Base-by-base conservation (phyloP, 345 rosid genomes). In the Kernera saxatilis region DNA sequence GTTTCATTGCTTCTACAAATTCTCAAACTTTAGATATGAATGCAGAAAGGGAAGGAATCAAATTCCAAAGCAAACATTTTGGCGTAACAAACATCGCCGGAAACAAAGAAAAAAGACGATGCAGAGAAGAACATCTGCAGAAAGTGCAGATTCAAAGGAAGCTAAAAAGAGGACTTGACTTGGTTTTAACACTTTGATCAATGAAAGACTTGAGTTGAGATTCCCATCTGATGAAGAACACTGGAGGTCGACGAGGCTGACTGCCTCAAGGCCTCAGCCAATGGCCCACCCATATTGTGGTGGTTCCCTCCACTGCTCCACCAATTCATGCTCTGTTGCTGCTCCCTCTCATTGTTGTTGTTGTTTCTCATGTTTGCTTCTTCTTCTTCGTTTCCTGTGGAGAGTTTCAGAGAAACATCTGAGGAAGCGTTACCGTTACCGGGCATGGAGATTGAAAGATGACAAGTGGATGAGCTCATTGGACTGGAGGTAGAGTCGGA, bases 261-360 rank as follows among this genome's bases (percentile, higher is more conserved):
- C n/a, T n/a, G n/a, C 26, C 97, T 77, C 66, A 94, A 59, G 3
- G 96, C 97, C 80, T 94, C 98, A 0, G 93, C 99, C 0, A 94
- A 85, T 1, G 99, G 99, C 7, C 99, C 98, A 3, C 96, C 99
- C 92, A 91, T 75, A 83, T 35, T 69, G 33, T 75, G 41, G 11
- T 75, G 74, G 62, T 80, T 81, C 0, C 87, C 49, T 14, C 81
- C 78, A 92, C 92, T 86, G 7, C 88, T 88, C 33, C 79, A 82
- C 85, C 93, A 86, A 26, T 82, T 85, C 76, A 84, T 60, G 1
- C 48, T 84, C 15, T 54, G 67, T 25, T 76, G 25, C 11, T 78
- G 87, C 64, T 76, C 87, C 75, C 86, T 78, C 53, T 44, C 82
- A 9, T 50, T 63, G 37, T 30, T 72, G 2, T 49, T 32, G 7